Evolutionary conservation across 2,329 filamentous ascomycete genomes (phyloP).

Genomic region (Ramularia collo-cygni): DNA sequence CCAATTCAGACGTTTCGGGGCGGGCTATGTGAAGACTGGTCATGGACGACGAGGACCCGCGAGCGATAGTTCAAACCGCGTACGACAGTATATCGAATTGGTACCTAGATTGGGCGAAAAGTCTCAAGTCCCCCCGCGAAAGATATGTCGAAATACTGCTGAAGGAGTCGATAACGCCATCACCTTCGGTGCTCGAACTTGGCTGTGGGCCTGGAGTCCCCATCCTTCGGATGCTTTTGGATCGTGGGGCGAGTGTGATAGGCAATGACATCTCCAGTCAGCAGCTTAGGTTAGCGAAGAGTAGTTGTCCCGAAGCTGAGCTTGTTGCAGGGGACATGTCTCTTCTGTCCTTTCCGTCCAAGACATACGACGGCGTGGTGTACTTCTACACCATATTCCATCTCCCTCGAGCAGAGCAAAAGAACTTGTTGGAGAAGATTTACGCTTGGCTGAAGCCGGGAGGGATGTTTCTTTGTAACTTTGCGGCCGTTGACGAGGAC

Average conservation of each 20-base stretch:
- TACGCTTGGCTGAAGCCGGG: slow-evolving; percentile 19
- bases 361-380: slow-evolving; percentile 15
- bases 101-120: slow-evolving; percentile 34
- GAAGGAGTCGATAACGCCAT: slow-evolving; percentile 9
- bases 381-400: slow-evolving; percentile 24
- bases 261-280: slow-evolving; percentile 21
- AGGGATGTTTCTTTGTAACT: slow-evolving; percentile 18
- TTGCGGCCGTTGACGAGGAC: slow-evolving; percentile 19
- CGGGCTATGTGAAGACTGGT: too few species aligned
- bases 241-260: slow-evolving; percentile 14
- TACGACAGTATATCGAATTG: slow-evolving; percentile 34
- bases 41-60: slow-evolving; percentile 7
- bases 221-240: slow-evolving; percentile 20
- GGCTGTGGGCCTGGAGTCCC: slow-evolving; percentile 38
- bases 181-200: slow-evolving; percentile 32
- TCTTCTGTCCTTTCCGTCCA: slow-evolving; percentile 14
- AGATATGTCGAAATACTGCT: slow-evolving; percentile 28
- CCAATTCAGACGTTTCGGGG: too few species aligned
- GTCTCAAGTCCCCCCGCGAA: slow-evolving; percentile 25
- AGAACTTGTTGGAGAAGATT: slow-evolving; percentile 15
- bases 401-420: slow-evolving; percentile 21
- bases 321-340: slow-evolving; percentile 19
- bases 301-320: slow-evolving; percentile 14
- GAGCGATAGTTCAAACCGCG: slow-evolving; percentile 15
- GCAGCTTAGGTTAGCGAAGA: slow-evolving; percentile 16